phyloP scores from a whole-genome alignment of 139 green algal species.

The Haematococcus lacustris region DNA sequence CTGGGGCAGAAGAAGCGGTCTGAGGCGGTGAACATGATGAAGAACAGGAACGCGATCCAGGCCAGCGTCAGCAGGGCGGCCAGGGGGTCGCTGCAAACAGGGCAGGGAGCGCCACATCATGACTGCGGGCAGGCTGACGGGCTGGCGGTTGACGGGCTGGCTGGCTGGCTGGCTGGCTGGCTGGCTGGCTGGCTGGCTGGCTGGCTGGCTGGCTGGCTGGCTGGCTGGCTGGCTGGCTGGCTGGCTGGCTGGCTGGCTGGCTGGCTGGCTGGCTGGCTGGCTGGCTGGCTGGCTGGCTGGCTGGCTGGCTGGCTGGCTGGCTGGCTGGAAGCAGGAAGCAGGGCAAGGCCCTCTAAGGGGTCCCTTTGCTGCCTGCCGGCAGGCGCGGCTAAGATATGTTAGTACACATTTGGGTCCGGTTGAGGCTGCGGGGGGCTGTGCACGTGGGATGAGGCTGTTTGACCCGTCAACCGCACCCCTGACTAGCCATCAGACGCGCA shows the following conservation, averaged over 20 bases:
- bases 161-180: background rate
- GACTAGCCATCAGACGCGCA: background rate
- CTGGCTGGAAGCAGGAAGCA: background rate
- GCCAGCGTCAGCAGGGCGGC: conserved; percentile 19
- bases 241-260: no score
- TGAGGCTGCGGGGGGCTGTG: background rate
- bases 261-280: no score
- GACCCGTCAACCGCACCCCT: background rate
- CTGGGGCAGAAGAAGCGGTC: conserved; percentile 55
- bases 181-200: no score
- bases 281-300: no score
- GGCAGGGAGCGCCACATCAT: background rate
- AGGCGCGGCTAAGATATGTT: background rate
- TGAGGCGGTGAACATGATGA: conserved; percentile 34
- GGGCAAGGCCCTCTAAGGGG: background rate
- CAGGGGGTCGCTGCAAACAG: background rate
- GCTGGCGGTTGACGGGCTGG: background rate
- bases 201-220: no score
- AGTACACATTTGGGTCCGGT: background rate
- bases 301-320: background rate
- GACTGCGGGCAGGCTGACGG: background rate
- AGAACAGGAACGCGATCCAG: conserved; percentile 32
- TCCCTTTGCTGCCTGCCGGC: background rate
- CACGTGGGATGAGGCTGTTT: no score
- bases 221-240: no score